phyloP scores from a whole-genome alignment of 2,329 filamentous ascomycete species.

The Zymoseptoria crescenta region DNA sequence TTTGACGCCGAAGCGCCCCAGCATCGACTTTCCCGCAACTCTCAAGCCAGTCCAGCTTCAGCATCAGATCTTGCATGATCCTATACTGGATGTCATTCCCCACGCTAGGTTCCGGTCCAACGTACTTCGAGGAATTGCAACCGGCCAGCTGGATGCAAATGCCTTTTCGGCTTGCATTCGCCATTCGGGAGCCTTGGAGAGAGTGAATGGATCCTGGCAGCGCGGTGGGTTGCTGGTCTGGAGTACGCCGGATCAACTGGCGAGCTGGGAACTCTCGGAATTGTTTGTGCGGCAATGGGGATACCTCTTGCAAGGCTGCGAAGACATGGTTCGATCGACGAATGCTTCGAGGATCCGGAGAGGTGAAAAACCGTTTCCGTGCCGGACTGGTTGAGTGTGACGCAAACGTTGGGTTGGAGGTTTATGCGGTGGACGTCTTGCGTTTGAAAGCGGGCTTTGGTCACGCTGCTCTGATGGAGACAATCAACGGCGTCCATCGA shows the following conservation, averaged over 20 bases:
- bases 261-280: slow-evolving; percentile 38
- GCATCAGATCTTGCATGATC: slow-evolving; percentile 23
- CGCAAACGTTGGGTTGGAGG: too few species aligned
- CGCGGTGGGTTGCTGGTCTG: slow-evolving; percentile 32
- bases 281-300: slow-evolving; percentile 34
- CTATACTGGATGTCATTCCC: slow-evolving; percentile 24
- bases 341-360: slow-evolving; percentile 34
- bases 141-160: slow-evolving; percentile 18
- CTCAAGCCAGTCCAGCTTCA: slow-evolving; percentile 23
- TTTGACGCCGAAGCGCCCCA: slow-evolving; percentile 11
- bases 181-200: slow-evolving; percentile 20
- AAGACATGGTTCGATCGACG: slow-evolving; percentile 32
- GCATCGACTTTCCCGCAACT: slow-evolving; percentile 11
- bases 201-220: slow-evolving; percentile 17
- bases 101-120: slow-evolving; percentile 24
- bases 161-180: slow-evolving; percentile 19
- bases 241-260: slow-evolving; percentile 33
- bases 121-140: slow-evolving; percentile 20
- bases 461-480: too few species aligned
- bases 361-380: slow-evolving; percentile 23
- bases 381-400: neutral
- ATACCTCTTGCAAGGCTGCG: slow-evolving; percentile 35
- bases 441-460: neutral
- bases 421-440: neutral
- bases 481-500: too few species aligned